phyloP scores from a whole-genome alignment of 148 eudicot species.

The Limonium bicolor region DNA sequence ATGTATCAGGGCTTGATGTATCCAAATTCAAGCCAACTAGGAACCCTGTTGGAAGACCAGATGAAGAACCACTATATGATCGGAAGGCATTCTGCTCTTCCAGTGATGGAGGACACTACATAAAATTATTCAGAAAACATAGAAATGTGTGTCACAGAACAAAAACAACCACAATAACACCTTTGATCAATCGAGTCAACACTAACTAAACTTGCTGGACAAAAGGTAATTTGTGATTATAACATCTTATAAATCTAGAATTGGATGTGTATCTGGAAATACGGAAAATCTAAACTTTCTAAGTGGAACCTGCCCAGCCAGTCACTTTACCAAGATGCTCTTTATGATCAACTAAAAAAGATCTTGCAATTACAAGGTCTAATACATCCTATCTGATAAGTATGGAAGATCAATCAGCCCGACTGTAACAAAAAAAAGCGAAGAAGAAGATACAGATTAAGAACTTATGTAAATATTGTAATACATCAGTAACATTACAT shows the following conservation, averaged over 20 bases:
- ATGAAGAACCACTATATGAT: constrained; percentile 33
- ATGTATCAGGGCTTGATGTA: constrained; percentile 68
- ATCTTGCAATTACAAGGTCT: background rate
- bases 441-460: background rate
- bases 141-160: background rate
- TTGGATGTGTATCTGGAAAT: background rate
- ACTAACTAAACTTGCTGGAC: background rate
- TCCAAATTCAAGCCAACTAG: constrained; percentile 53
- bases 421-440: too few relatives aligned
- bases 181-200: background rate
- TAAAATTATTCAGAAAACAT: background rate
- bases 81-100: constrained; percentile 54
- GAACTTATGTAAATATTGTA: background rate
- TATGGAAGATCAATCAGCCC: too few relatives aligned
- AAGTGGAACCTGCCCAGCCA: too few relatives aligned
- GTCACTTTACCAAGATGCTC: background rate
- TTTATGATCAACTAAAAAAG: background rate
- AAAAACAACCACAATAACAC: constrained; percentile 2
- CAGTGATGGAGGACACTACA: constrained; percentile 60
- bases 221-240: background rate
- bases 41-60: constrained; percentile 34
- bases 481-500: constrained; percentile 25
- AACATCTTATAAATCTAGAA: background rate
- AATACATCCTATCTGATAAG: too few relatives aligned
- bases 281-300: too few relatives aligned